Evolutionary conservation across 2,329 filamentous ascomycete species (phyloP).

Genomic region (Boeremia exigua): DNA sequence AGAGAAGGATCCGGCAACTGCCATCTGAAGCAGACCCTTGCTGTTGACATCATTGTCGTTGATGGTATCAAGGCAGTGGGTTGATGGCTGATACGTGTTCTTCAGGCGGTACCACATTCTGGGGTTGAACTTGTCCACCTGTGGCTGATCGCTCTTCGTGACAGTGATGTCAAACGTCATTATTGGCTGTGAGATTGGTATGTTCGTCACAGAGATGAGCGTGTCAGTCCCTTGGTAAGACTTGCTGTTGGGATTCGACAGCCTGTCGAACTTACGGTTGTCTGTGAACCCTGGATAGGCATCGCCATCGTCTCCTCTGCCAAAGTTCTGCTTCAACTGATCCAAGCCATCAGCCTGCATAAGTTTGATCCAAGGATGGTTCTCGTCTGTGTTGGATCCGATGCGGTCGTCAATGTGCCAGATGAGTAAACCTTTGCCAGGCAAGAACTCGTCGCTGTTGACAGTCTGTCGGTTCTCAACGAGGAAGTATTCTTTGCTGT

Average conservation of each 20-base stretch:
- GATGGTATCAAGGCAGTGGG: constrained; percentile 31
- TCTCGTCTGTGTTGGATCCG: constrained; percentile 24
- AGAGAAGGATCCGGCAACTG: constrained; percentile 22
- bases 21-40: constrained; percentile 24
- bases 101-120: constrained; percentile 33
- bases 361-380: constrained; percentile 28
- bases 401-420: constrained; percentile 33
- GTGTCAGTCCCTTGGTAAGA: constrained; percentile 25
- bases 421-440: constrained; percentile 28
- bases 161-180: constrained; percentile 33
- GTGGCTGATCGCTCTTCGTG: constrained; percentile 12
- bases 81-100: constrained; percentile 20
- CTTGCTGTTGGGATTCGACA: constrained; percentile 27
- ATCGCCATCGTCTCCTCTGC: constrained; percentile 29
- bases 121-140: constrained; percentile 17
- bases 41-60: constrained; percentile 26
- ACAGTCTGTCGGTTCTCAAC: constrained; percentile 29
- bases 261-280: constrained; percentile 21
- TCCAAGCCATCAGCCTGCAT: constrained; percentile 33
- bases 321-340: constrained; percentile 16
- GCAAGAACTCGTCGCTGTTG: constrained; percentile 27
- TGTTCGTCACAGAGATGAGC: constrained; percentile 26
- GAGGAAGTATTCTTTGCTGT: constrained; percentile 29
- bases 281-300: constrained; percentile 24
- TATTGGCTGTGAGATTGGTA: constrained; percentile 17